A percentile compares a stretch with the other conserved stretches of the same genome.
phyloP scores from a whole-genome alignment of 805 yeast genomes.

The Vanderwaltozyma polyspora region DNA sequence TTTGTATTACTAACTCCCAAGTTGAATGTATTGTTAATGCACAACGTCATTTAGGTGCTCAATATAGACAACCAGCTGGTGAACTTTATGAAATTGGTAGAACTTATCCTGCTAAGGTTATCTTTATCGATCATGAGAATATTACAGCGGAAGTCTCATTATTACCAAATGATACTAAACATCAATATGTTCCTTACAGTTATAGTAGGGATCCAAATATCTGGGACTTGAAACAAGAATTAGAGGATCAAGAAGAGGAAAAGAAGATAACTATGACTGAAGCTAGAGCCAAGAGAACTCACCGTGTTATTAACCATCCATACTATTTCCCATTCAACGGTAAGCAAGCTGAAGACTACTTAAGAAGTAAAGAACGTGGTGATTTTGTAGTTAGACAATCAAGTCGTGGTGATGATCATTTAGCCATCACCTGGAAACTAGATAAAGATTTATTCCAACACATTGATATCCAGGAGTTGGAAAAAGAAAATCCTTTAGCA shows the following conservation, averaged over 20 bases:
- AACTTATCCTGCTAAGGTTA: conserved; percentile 75
- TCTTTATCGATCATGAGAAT: conserved; percentile 57
- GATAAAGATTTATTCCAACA: conserved; percentile 87
- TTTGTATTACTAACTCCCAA: conserved; percentile 44
- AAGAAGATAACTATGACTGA: conserved; percentile 41
- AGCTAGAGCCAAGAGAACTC: conserved; percentile 52
- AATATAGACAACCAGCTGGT: conserved; percentile 36
- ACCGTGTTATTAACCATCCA: conserved; percentile 81
- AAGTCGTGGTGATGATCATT: conserved; percentile 74
- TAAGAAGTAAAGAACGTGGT: conserved; percentile 83
- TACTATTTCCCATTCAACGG: conserved; percentile 74
- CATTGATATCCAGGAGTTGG: conserved; percentile 70
- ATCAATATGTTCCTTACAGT: conserved; percentile 31
- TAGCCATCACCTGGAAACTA: conserved; percentile 94
- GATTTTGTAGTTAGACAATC: conserved; percentile 92
- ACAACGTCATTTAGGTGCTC: conserved; percentile 35
- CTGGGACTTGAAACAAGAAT: conserved; percentile 76
- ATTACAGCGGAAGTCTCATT: conserved; percentile 68
- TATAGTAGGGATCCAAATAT: conserved; percentile 44
- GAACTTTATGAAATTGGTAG: conserved; percentile 50
- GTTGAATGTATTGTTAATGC: conserved; percentile 49
- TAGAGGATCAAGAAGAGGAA: conserved; percentile 49
- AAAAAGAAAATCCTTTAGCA: conserved; percentile 50
- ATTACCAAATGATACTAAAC: conserved; percentile 51
- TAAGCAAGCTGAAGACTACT: conserved; percentile 82